Evolutionary conservation across 805 yeast genomes (phyloP).

Genomic region (Saccharomycopsis selenospora): DNA sequence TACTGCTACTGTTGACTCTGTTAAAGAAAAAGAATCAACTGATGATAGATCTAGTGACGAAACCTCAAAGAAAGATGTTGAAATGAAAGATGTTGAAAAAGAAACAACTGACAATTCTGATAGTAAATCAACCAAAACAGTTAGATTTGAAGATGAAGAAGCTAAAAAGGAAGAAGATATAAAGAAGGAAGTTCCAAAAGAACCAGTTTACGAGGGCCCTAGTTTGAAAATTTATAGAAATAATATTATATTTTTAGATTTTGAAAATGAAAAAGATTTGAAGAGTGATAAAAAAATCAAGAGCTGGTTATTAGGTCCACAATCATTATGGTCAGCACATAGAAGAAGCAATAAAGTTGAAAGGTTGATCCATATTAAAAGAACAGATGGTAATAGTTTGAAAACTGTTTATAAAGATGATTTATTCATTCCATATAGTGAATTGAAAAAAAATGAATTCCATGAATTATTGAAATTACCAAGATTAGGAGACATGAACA

Average conservation of each 20-base stretch:
- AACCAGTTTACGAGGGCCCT: constrained; percentile 56
- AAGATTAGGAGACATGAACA: constrained; percentile 52
- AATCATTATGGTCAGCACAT: constrained; percentile 44
- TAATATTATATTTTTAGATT: constrained; percentile 37
- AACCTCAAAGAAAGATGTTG: constrained; percentile 20
- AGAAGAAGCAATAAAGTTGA: constrained; percentile 48
- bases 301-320: constrained; percentile 52
- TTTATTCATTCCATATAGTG: constrained; percentile 16
- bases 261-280: constrained; percentile 20
- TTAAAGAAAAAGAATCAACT: constrained; percentile 9
- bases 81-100: constrained; percentile 22
- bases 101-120: constrained; percentile 25
- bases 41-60: constrained; percentile 23
- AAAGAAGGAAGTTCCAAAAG: constrained; percentile 15
- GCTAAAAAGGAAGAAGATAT: background rate
- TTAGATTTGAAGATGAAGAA: background rate
- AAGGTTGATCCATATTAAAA: constrained; percentile 38
- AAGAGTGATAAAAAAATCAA: constrained; percentile 24
- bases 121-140: background rate
- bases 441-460: constrained; percentile 28
- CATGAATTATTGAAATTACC: constrained; percentile 42
- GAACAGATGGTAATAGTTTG: constrained; percentile 20
- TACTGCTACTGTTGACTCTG: background rate
- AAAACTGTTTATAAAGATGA: constrained; percentile 8
- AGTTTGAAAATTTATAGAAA: constrained; percentile 51